Evolutionary conservation across 2,329 filamentous ascomycete genomes (phyloP), one percentile per base, ranked within the genome.

Genomic region (Tolypocladium nubicola): DNA sequence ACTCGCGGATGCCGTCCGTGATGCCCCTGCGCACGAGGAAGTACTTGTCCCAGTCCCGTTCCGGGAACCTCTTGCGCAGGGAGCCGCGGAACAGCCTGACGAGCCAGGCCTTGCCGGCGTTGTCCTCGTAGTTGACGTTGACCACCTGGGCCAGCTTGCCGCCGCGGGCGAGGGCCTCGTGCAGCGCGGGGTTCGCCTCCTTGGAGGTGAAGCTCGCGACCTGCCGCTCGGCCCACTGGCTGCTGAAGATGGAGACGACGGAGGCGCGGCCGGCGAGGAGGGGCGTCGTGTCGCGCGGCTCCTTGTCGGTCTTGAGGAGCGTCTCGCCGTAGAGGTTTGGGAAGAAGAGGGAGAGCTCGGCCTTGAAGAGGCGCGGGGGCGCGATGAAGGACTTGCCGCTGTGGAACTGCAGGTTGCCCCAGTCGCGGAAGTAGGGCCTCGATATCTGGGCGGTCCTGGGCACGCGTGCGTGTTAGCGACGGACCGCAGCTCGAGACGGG

Each of bases 381-480:
- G 90, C 86, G 55, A 93, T 77, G 75, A 97, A 99, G 30, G 90
- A 90, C 74, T 99, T 99, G 67, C 94, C 94, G 65, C 91, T 84
- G 74, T 94, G 86, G 63, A 86, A 81, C 55, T 80, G 79, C 72
- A 97, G 82, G 73, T 95, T 94, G 59, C 83, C 84, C 88, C 91
- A 97, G 79, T 99, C 93, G 71, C 91, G 88, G 76, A 96, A 99
- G 74, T 99, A 99, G 2, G 93, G 92, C 58, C 89, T 89, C 23
- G 86, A 78, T 67, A 95, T 86, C 70, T 90, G 85, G 63, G 83
- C 80, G 50, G 89, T 89, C 56, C 87, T 90, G 30, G 11, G 35
- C 26, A 45, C 13, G 26, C 33, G 5, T 53, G 21, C 16, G 4
- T 23, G 21, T 65, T 26, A 50, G 57, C 54, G 35, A 19, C 47